Evolutionary conservation across 179 eudicot genomes (phyloP), one percentile per base, ranked within the genome.

Genomic region (Silene noctiflora): DNA sequence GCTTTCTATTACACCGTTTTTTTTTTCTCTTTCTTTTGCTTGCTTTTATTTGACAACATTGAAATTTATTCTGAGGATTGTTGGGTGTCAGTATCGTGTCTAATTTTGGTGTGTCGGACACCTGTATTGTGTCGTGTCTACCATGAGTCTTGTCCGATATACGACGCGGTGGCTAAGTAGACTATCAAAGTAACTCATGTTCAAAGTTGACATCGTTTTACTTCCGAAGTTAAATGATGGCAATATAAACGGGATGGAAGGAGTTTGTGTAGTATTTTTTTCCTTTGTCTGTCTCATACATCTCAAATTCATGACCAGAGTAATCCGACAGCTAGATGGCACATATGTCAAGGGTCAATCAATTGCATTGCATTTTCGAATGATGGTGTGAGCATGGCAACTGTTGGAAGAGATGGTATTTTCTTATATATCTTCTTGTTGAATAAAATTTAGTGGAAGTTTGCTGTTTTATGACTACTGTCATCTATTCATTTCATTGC

Each of bases 361-460:
- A 94, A 94, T 82, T 86, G 89, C 81, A 78, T 94, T 22, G 84
- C 92, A 31, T 94, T 94, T 75, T 91, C 98, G 48, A 75, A 79
- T 51, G 96, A 93, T 74, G 98, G 96, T 73, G 83, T 79, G n/a
- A 83, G 88, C 78, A 74, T 94, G 82, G 98, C 98, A 51, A 85
- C 93, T 63, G 96, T 87, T 77, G 98, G 98, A 73, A 88, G 98
- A 87, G 98, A 94, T 85, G 97, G 97, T 91, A 91, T 73, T 66
- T 67, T 71, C 72, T 69, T 70, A 61, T 69, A 29, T 56, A 55
- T 75, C 55, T 62, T 72, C 46, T 71, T 76, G 62, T 33, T 72
- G 24, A 7, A 12, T 59, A 55, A 1, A 59, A 4, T 22, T 59
- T 0, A 61, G 22, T 25, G 25, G 62, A 24, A 39, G 25, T n/a